Evolutionary conservation across 2,329 filamentous ascomycete species (phyloP).

Genomic region (Ceratocystis cubensis): DNA sequence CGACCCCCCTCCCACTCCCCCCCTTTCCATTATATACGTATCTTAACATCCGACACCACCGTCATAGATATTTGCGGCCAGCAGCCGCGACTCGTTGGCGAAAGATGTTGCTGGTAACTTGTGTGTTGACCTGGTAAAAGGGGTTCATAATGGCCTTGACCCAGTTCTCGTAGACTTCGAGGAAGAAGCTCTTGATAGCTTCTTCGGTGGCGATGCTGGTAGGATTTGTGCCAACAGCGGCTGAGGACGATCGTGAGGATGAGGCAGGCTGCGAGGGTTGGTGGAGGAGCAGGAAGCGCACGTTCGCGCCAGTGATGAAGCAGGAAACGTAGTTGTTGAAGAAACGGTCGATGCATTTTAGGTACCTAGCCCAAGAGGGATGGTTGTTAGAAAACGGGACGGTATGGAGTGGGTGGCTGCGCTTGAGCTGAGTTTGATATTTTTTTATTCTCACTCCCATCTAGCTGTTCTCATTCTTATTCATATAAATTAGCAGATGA

Average conservation of each 20-base stretch:
- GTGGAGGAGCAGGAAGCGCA: conserved; percentile 89
- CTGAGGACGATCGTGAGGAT: conserved; percentile 42
- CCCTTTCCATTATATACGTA: background rate
- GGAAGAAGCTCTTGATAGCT: conserved; percentile 87
- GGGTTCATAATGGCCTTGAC: conserved; percentile 96
- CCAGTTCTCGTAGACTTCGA: conserved; percentile 92
- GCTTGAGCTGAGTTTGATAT: conserved; percentile 73
- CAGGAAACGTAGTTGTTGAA: conserved; percentile 91
- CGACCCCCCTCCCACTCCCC: background rate
- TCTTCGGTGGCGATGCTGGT: conserved; percentile 86
- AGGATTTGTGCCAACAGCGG: conserved; percentile 71
- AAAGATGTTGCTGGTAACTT: conserved; percentile 79
- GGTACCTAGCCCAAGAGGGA: conserved; percentile 49
- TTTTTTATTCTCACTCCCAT: too few species aligned
- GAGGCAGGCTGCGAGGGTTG: conserved; percentile 43
- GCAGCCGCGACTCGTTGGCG: conserved; percentile 68
- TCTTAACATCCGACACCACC: conserved; percentile 23
- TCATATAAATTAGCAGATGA: conserved; percentile 32
- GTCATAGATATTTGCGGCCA: conserved; percentile 76
- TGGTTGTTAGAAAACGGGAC: conserved; percentile 45
- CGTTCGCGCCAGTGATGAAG: conserved; percentile 84
- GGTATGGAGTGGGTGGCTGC: conserved; percentile 83
- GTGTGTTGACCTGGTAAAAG: conserved; percentile 78
- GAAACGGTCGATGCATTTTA: conserved; percentile 94
- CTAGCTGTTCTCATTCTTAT: too few species aligned